Conservation (phyloP, 2,329 filamentous ascomycete genomes). For the Fusarium equiseti region DNA sequence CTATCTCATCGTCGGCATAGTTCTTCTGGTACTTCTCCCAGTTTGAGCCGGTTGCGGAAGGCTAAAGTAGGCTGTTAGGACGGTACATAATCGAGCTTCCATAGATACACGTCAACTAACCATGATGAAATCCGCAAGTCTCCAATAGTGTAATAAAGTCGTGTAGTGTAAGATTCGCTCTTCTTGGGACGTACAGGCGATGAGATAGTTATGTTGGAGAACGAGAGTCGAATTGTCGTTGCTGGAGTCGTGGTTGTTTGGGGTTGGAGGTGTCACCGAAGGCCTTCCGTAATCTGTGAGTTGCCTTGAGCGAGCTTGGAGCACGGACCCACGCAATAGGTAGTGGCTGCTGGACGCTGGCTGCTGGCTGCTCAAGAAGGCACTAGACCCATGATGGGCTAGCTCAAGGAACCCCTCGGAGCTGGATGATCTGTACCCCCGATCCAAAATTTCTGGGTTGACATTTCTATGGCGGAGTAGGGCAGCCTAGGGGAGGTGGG, state of each 20-base stretch:
- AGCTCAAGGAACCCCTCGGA: conserved; percentile 49
- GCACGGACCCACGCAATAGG: conserved; percentile 48
- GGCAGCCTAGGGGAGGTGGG: conserved; percentile 54
- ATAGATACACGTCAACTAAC: conserved; percentile 49
- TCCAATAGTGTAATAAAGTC: conserved; percentile 12
- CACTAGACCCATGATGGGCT: conserved; percentile 45
- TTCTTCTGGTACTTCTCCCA: conserved; percentile 99
- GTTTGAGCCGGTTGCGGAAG: conserved; percentile 90
- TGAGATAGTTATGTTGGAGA: conserved; percentile 17
- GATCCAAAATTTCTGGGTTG: conserved; percentile 57
- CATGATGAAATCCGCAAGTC: conserved; percentile 56
- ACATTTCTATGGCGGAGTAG: conserved; percentile 53
- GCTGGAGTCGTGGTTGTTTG: conserved; percentile 46
- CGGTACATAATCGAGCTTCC: conserved; percentile 15
- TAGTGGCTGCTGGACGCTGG: conserved; percentile 38
- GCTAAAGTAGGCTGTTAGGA: conserved; percentile 66
- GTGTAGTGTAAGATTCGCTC: neutral
- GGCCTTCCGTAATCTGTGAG: conserved; percentile 57
- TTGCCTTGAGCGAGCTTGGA: conserved; percentile 57
- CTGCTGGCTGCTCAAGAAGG: neutral
- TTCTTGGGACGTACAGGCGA: conserved; percentile 1
- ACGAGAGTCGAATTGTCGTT: conserved; percentile 27
- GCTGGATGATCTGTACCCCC: conserved; percentile 56
- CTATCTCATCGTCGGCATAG: conserved; percentile 94
- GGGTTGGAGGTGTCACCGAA: conserved; percentile 51